phyloP scores from a whole-genome alignment of 345 rosid species.

The Ceriops tagal region DNA sequence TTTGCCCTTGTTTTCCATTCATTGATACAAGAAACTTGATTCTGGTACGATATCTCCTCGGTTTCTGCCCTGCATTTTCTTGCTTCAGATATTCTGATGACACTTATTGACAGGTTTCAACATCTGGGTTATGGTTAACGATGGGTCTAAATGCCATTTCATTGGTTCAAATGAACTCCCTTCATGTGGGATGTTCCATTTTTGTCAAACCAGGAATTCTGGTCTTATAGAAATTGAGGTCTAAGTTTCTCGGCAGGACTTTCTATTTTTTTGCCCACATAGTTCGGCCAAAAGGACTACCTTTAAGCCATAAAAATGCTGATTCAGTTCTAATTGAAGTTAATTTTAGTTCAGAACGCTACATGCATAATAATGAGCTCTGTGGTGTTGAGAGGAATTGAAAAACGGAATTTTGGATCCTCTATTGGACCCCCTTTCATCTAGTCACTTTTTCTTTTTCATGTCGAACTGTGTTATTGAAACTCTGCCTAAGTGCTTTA shows the following conservation, averaged over 20 bases:
- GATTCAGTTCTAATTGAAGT: too few relatives aligned
- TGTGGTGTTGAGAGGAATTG: not conserved
- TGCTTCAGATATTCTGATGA: not conserved
- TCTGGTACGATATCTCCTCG: constrained; percentile 25
- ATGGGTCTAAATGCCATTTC: not conserved
- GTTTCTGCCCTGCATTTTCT: constrained; percentile 5
- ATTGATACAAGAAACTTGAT: constrained; percentile 10
- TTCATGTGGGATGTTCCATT: not conserved
- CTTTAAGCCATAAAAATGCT: too few relatives aligned
- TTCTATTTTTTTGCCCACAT: too few relatives aligned
- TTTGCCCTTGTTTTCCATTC: not conserved
- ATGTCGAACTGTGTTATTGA: too few relatives aligned
- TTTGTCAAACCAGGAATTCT: too few relatives aligned
- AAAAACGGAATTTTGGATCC: not conserved
- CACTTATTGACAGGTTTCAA: not conserved
- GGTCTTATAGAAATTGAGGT: not conserved
- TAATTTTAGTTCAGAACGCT: not conserved
- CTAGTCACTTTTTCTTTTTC: not conserved
- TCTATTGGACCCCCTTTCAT: not conserved
- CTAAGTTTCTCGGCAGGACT: not conserved
- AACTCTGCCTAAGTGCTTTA: too few relatives aligned
- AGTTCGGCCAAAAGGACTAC: too few relatives aligned
- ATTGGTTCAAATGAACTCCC: not conserved
- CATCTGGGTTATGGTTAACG: constrained; percentile 12
- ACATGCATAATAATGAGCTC: not conserved